Evolutionary conservation across 257 asterid species (phyloP).

Genomic region (Jasminum sambac): DNA sequence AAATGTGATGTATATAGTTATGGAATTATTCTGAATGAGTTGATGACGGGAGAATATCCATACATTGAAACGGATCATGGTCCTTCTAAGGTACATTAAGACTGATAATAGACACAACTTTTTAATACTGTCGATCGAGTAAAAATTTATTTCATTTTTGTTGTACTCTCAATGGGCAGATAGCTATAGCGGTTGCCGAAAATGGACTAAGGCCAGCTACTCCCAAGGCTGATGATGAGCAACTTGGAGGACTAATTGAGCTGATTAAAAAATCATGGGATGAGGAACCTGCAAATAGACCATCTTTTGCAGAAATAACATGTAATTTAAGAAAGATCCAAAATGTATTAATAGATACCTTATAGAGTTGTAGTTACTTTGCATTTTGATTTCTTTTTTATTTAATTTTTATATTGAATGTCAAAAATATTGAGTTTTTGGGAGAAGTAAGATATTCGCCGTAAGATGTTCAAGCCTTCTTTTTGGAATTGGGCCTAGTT

Average conservation of each 20-base stretch:
- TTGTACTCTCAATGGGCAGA: conserved; percentile 35
- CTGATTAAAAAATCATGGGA: conserved; percentile 55
- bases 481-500: too few relatives aligned
- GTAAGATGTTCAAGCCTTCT: too few relatives aligned
- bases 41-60: conserved; percentile 64
- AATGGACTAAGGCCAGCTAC: conserved; percentile 63
- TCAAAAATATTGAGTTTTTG: neutral
- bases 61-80: conserved; percentile 58
- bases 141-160: neutral
- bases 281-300: conserved; percentile 55
- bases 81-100: conserved; percentile 64
- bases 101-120: too few relatives aligned
- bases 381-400: neutral
- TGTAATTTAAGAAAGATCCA: conserved; percentile 38
- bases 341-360: conserved; percentile 27
- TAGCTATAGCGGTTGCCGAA: conserved; percentile 72
- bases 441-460: neutral
- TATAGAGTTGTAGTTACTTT: neutral
- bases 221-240: conserved; percentile 35
- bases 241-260: conserved; percentile 38
- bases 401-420: neutral
- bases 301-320: conserved; percentile 53
- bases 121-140: neutral
- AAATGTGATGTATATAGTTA: conserved; percentile 79
- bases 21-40: conserved; percentile 61